These are phyloP conservation scores for Teratosphaeria epicoccoides DNA, from an alignment of 2,329 filamentous ascomycete genomes.

Conservation along the genomic window DNA sequence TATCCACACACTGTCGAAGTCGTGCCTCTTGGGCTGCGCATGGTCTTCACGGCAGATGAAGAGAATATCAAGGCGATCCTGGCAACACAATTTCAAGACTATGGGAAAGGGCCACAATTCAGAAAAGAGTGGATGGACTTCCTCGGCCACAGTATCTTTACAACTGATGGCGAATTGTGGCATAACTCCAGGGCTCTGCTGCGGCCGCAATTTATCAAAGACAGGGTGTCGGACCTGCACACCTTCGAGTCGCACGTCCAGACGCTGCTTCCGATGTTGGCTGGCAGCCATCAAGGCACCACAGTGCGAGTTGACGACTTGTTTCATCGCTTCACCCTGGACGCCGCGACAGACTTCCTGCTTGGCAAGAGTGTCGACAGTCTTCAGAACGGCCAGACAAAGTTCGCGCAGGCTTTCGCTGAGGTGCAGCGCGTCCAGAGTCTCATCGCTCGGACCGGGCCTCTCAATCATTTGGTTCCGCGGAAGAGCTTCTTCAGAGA, in stretches of 20 bases:
- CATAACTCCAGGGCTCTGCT: constrained; percentile 71
- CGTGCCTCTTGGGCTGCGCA: constrained; percentile 44
- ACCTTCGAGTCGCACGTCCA: constrained; percentile 72
- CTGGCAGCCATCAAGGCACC: constrained; percentile 23
- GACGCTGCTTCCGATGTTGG: constrained; percentile 58
- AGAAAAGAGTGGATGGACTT: constrained; percentile 66
- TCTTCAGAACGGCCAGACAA: constrained; percentile 44
- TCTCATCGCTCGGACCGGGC: constrained; percentile 54
- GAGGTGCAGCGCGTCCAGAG: constrained; percentile 67
- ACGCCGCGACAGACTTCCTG: constrained; percentile 78
- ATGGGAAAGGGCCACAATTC: constrained; percentile 69
- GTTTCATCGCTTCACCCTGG: constrained; percentile 76
- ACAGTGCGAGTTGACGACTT: constrained; percentile 63
- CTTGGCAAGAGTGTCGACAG: constrained; percentile 64
- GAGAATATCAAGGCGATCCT: constrained; percentile 88
- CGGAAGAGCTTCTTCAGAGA: constrained; percentile 51
- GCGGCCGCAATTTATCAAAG: constrained; percentile 75
- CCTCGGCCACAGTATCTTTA: constrained; percentile 59
- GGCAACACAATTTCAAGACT: constrained; percentile 77
- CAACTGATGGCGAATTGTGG: constrained; percentile 71
- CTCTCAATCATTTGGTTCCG: constrained; percentile 53
- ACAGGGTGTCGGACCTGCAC: constrained; percentile 70
- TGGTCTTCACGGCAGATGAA: constrained; percentile 68
- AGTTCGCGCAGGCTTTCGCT: constrained; percentile 73
- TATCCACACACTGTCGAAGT: constrained; percentile 51